Evolutionary conservation across 495 filamentous ascomycete species (phyloP).

Genomic region (Opeltia flavorubescens): DNA sequence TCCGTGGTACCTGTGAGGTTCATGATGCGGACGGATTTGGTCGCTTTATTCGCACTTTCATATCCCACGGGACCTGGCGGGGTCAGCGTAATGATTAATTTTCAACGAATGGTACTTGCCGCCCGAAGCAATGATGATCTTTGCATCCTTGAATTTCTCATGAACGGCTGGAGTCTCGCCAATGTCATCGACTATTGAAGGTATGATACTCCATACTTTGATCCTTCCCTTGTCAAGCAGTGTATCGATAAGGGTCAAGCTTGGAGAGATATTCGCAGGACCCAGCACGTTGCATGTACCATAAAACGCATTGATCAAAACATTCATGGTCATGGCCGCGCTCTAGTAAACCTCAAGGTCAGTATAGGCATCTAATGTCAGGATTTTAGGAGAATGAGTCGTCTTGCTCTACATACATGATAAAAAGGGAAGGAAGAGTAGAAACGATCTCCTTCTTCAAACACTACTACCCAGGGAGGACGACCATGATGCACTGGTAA

Average conservation of each 20-base stretch:
- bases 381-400: background rate
- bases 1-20: slow-evolving; percentile 20
- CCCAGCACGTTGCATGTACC: slow-evolving; percentile 16
- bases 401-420: slow-evolving; percentile 13
- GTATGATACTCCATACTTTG: slow-evolving; percentile 21
- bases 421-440: slow-evolving; percentile 22
- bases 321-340: slow-evolving; percentile 20
- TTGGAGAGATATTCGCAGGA: slow-evolving; percentile 15
- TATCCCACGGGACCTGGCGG: too few species aligned
- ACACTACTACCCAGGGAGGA: slow-evolving; percentile 11
- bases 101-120: too few species aligned
- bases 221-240: slow-evolving; percentile 16
- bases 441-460: slow-evolving; percentile 13
- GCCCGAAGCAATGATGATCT: slow-evolving; percentile 21
- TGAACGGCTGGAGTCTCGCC: slow-evolving; percentile 18
- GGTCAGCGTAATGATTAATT: too few species aligned
- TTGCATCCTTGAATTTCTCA: slow-evolving; percentile 13
- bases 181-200: slow-evolving; percentile 20
- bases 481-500: too few species aligned
- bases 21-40: slow-evolving; percentile 14
- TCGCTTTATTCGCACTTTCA: slow-evolving; percentile 11
- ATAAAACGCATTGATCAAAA: slow-evolving; percentile 16
- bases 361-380: background rate
- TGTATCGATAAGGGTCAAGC: slow-evolving; percentile 15
- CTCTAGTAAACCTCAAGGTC: slow-evolving; percentile 8